A percentile compares a stretch with the other conserved stretches of the same genome.
Conservation (phyloP, 78 protist species). For the Dictyostelium firmibasis region DNA sequence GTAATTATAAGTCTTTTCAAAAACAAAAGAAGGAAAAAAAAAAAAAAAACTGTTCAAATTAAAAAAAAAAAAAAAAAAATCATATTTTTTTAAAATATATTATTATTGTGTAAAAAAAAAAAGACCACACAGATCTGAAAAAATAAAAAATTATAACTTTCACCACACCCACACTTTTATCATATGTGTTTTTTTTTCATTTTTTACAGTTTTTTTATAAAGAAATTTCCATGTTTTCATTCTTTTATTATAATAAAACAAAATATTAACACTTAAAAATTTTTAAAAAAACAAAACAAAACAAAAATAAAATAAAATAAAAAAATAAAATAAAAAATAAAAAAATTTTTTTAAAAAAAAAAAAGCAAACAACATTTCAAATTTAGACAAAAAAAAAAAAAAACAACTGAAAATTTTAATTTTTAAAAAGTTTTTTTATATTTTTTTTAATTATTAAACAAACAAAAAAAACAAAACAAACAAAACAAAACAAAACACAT, state of each 20-base stretch:
- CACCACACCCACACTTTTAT: not conserved
- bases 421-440: not conserved
- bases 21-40: too few relatives aligned
- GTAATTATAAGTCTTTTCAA: not conserved
- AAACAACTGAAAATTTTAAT: not conserved
- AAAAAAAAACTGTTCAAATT: not conserved
- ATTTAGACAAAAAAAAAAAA: not conserved
- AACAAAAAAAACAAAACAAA: not conserved
- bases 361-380: not conserved
- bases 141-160: not conserved
- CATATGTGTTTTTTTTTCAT: too few relatives aligned
- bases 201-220: not conserved
- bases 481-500: not conserved
- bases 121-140: not conserved
- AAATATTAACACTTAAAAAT: not conserved
- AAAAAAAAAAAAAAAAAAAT: too few relatives aligned
- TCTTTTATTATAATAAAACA: not conserved
- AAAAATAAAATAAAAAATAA: not conserved
- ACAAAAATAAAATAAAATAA: not conserved
- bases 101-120: too few relatives aligned
- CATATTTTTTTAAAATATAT: too few relatives aligned
- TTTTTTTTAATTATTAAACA: not conserved
- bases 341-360: not conserved
- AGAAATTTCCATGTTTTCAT: not conserved
- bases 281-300: not conserved